Evolutionary conservation across 352 stramenopile genomes (phyloP).

Genomic region (Phytophthora ramorum): DNA sequence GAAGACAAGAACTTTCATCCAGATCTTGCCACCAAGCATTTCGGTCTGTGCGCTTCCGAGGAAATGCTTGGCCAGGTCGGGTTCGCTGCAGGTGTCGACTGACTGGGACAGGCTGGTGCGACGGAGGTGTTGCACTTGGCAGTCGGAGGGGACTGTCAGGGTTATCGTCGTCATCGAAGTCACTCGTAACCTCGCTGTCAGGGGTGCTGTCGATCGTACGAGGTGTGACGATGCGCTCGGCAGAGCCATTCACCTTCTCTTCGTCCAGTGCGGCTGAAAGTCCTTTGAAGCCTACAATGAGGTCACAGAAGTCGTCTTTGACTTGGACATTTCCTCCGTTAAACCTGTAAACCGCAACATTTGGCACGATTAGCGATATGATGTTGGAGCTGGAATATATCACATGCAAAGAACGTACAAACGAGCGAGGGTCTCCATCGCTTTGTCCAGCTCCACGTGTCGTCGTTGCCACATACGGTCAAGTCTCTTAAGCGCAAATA

Average conservation of each 20-base stretch:
- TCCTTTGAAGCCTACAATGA: conserved; percentile 63
- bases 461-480: conserved; percentile 56
- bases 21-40: conserved; percentile 48
- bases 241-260: conserved; percentile 11
- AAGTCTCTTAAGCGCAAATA: conserved; percentile 68
- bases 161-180: conserved; percentile 20
- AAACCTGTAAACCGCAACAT: conserved; percentile 5
- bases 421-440: conserved; percentile 32
- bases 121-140: conserved; percentile 33
- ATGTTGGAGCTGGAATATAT: background rate
- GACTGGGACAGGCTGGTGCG: conserved; percentile 31
- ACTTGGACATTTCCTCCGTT: conserved; percentile 13
- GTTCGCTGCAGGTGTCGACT: conserved; percentile 38
- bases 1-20: conserved; percentile 27
- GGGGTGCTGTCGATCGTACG: background rate
- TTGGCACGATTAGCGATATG: background rate
- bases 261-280: conserved; percentile 14
- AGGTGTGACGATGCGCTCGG: conserved; percentile 23
- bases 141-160: conserved; percentile 14
- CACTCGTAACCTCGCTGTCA: conserved; percentile 1
- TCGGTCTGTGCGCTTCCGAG: conserved; percentile 41
- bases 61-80: conserved; percentile 30
- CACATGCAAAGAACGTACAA: conserved; percentile 14
- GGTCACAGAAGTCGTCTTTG: conserved; percentile 71
- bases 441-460: conserved; percentile 36